Conservation (phyloP, 768 basidiomycete genomes). For the Roridomyces roridus region DNA sequence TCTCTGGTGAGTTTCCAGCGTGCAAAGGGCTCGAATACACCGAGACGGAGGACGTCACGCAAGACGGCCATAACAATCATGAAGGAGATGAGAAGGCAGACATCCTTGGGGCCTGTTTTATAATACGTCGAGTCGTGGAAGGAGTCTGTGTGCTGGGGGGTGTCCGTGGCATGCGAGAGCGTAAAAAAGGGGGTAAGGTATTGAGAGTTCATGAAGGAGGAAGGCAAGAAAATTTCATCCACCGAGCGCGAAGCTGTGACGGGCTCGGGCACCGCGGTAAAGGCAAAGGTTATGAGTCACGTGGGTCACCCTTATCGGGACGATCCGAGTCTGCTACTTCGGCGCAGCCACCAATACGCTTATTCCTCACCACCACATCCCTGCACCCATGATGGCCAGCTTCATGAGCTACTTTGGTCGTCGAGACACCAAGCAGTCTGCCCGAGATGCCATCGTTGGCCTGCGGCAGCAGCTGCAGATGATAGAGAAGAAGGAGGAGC, state of each 20-base stretch:
- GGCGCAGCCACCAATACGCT: constrained; percentile 20
- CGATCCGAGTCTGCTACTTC: constrained; percentile 3
- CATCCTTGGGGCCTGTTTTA: constrained; percentile 74
- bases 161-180: constrained; percentile 70
- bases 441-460: constrained; percentile 91
- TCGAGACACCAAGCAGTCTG: constrained; percentile 81
- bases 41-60: constrained; percentile 78
- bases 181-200: constrained; percentile 72
- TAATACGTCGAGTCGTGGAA: constrained; percentile 78
- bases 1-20: constrained; percentile 72
- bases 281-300: too few species aligned
- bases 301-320: constrained; percentile 15
- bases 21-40: constrained; percentile 82
- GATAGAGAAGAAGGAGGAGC: constrained; percentile 99
- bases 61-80: constrained; percentile 88
- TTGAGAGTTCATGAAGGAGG: constrained; percentile 43
- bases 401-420: constrained; percentile 91
- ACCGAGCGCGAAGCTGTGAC: too few species aligned
- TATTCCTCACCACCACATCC: constrained; percentile 15
- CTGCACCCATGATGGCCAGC: constrained; percentile 65
- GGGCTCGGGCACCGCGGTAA: too few species aligned
- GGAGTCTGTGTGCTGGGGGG: constrained; percentile 70
- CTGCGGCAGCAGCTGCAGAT: constrained; percentile 93
- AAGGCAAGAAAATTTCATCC: background rate
- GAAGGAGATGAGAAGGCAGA: constrained; percentile 80